phyloP scores from a whole-genome alignment of 176 grass and related monocot species.

The Rhynchospora pubera region DNA sequence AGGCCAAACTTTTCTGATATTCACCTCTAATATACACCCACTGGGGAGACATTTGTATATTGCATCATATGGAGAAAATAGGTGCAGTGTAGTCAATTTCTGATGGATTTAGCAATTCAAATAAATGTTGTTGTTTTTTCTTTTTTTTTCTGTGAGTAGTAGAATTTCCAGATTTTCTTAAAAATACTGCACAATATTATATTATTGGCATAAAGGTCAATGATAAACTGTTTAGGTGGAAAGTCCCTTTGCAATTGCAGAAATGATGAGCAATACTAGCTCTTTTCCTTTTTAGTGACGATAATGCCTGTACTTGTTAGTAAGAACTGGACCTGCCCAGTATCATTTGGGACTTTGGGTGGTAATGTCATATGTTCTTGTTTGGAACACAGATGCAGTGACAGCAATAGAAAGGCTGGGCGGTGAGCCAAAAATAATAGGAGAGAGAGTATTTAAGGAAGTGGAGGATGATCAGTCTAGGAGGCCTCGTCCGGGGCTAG shows the following conservation, averaged over 20 bases:
- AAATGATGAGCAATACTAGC: background rate
- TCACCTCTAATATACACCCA: background rate
- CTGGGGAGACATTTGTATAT: background rate
- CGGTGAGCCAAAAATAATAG: conserved; percentile 5
- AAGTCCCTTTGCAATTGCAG: too few species aligned
- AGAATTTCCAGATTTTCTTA: background rate
- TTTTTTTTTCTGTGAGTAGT: background rate
- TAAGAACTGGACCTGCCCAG: background rate
- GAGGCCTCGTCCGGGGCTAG: background rate
- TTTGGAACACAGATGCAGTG: background rate
- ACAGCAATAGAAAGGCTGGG: conserved; percentile 5
- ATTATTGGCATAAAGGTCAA: background rate
- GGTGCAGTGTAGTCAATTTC: background rate
- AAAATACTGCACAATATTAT: background rate
- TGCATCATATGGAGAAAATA: background rate
- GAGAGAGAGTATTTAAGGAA: background rate
- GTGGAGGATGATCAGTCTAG: conserved; percentile 11
- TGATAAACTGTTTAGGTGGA: too few species aligned
- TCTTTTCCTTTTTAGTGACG: background rate
- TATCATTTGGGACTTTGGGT: background rate
- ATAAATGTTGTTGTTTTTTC: too few species aligned
- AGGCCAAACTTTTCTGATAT: background rate
- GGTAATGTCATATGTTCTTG: background rate
- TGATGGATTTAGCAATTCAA: background rate
- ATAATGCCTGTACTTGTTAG: background rate